Conservation (phyloP, 108 stramenopile species). For the Seminavis robusta region DNA sequence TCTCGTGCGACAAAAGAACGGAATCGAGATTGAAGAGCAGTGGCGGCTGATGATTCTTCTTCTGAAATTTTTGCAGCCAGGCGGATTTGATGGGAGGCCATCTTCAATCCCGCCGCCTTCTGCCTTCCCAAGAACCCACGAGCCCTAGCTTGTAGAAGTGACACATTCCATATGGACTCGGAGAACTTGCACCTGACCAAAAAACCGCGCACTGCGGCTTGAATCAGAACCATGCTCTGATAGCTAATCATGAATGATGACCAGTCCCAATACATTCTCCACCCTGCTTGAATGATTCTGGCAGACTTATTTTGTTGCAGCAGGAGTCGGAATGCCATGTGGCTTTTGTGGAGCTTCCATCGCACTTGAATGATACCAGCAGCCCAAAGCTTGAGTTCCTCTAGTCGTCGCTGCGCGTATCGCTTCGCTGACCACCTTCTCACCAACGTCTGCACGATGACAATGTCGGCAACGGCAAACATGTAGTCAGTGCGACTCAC, state of each 20-base stretch:
- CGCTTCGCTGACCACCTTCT: conserved; percentile 38
- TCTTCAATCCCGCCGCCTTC: background rate
- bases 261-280: conserved; percentile 20
- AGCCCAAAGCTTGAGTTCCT: background rate
- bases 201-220: conserved; percentile 25
- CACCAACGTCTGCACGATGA: conserved; percentile 54
- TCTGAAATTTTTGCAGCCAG: conserved; percentile 5
- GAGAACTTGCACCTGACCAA: conserved; percentile 3
- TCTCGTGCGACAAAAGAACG: too few species aligned
- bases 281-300: conserved; percentile 18
- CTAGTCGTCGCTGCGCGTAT: background rate
- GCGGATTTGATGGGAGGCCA: too few species aligned
- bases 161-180: background rate
- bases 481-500: conserved; percentile 33
- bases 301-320: too few species aligned
- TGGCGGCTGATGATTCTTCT: conserved; percentile 3
- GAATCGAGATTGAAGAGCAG: conserved; percentile 4
- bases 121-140: conserved; percentile 10
- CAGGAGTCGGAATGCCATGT: too few species aligned
- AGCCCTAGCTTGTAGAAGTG: conserved; percentile 1
- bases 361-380: background rate
- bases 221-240: conserved; percentile 35
- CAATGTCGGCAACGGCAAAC: conserved; percentile 52
- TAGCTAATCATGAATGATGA: conserved; percentile 19
- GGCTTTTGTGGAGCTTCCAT: conserved; percentile 3